Conservation (phyloP, 2,329 filamentous ascomycete species). For the Xylariaceae sp. region DNA sequence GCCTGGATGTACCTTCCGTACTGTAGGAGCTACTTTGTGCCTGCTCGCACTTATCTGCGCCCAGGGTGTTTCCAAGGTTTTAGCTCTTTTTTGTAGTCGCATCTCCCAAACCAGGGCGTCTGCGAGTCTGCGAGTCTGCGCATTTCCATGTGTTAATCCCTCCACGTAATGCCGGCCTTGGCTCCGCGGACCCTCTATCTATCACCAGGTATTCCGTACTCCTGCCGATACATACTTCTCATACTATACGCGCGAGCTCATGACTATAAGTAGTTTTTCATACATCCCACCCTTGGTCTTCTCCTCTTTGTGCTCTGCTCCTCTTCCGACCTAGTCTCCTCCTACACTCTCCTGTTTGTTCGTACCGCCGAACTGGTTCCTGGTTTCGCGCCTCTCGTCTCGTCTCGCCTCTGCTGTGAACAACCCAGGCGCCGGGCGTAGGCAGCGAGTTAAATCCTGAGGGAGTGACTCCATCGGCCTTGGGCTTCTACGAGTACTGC, state of each 20-base stretch:
- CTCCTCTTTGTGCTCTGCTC: conserved; percentile 4
- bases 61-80: not conserved
- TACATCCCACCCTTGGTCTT: conserved; percentile 3
- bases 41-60: not conserved
- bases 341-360: not conserved
- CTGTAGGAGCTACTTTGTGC: not conserved
- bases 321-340: not conserved
- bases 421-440: not conserved
- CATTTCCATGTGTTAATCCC: conserved; percentile 18
- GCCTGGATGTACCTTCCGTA: not conserved
- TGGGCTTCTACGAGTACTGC: not conserved
- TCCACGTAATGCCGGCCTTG: conserved; percentile 20
- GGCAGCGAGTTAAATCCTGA: not conserved
- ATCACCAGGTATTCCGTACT: not conserved
- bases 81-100: conserved; percentile 8
- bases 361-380: no score
- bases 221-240: not conserved
- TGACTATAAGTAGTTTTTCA: conserved; percentile 11
- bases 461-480: conserved; percentile 6
- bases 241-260: conserved; percentile 1
- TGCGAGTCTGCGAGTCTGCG: not conserved
- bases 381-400: no score
- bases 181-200: conserved; percentile 3
- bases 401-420: not conserved
- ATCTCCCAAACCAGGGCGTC: not conserved